Conservation (phyloP, 169 alveolate species). For the Eimeria maxima region DNA sequence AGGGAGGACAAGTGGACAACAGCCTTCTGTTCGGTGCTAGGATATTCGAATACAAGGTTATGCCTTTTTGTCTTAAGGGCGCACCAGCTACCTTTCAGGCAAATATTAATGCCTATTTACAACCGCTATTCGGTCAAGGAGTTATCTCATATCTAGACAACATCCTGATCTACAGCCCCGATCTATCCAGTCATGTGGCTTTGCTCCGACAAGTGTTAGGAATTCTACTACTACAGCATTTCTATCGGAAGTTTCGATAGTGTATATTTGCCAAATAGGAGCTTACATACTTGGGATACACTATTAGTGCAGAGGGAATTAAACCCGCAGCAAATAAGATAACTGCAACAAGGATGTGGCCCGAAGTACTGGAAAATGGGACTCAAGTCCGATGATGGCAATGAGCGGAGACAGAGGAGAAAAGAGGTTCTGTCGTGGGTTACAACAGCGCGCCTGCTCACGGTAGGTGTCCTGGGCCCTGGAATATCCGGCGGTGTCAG, state of each 20-base stretch:
- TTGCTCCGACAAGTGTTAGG: neutral
- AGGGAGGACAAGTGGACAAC: neutral
- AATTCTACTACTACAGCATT: neutral
- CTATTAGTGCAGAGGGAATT: neutral
- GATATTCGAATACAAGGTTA: neutral
- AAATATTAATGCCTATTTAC: neutral
- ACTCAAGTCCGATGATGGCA: neutral
- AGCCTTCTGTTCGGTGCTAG: neutral
- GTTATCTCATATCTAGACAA: neutral
- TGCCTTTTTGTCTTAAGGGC: neutral
- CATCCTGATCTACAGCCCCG: neutral
- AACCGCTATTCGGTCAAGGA: neutral
- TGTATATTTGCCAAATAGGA: neutral
- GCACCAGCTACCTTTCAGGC: constrained; percentile 20
- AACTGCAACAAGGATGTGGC: neutral
- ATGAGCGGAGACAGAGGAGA: too few species aligned
- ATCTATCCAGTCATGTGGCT: neutral
- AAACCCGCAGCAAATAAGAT: neutral
- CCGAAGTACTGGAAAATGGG: neutral
- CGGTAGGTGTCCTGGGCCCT: too few species aligned
- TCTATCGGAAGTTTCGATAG: neutral
- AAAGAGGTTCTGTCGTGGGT: too few species aligned
- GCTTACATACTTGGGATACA: neutral
- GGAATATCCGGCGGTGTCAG: too few species aligned
- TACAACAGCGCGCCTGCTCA: too few species aligned